phyloP scores from a whole-genome alignment of 371 early-diverging fungal genomes.

The Sporodiniella umbellata region DNA sequence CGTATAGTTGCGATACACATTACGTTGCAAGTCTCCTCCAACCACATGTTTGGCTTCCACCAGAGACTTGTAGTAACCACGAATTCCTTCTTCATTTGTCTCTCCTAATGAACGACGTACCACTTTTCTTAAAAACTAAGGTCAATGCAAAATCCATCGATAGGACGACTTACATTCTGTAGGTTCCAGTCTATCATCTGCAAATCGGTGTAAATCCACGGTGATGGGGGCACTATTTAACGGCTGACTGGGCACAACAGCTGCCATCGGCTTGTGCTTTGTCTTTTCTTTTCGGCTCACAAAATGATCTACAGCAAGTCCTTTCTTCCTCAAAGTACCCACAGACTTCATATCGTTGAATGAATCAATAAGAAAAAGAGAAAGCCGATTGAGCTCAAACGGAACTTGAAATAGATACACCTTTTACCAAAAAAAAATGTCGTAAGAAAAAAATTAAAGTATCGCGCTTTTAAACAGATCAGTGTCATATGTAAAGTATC shows the following conservation, averaged over 20 bases:
- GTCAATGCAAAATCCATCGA: too few relatives aligned
- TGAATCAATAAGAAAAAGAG: neutral
- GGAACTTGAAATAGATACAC: neutral
- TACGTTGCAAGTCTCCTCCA: slow-evolving; percentile 81
- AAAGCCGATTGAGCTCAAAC: neutral
- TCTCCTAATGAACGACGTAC: slow-evolving; percentile 50
- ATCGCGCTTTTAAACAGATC: too few relatives aligned
- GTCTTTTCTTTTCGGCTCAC: neutral
- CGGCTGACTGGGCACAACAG: neutral
- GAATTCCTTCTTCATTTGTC: slow-evolving; percentile 63
- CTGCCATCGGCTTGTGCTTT: neutral
- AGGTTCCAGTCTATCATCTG: slow-evolving; percentile 42
- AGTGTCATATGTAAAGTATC: too few relatives aligned
- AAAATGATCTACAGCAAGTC: neutral
- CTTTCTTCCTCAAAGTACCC: neutral
- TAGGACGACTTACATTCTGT: slow-evolving; percentile 46
- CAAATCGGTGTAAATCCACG: slow-evolving; percentile 45
- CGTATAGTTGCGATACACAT: slow-evolving; percentile 90
- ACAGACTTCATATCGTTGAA: slow-evolving; percentile 1
- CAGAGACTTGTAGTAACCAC: slow-evolving; percentile 57
- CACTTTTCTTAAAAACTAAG: slow-evolving; percentile 25
- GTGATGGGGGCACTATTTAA: slow-evolving; percentile 21
- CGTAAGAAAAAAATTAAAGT: too few relatives aligned
- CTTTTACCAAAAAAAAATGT: too few relatives aligned
- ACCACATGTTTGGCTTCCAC: slow-evolving; percentile 75